Base-by-base conservation (phyloP, 2,329 filamentous ascomycete species). In the Penicillium crustosum region DNA sequence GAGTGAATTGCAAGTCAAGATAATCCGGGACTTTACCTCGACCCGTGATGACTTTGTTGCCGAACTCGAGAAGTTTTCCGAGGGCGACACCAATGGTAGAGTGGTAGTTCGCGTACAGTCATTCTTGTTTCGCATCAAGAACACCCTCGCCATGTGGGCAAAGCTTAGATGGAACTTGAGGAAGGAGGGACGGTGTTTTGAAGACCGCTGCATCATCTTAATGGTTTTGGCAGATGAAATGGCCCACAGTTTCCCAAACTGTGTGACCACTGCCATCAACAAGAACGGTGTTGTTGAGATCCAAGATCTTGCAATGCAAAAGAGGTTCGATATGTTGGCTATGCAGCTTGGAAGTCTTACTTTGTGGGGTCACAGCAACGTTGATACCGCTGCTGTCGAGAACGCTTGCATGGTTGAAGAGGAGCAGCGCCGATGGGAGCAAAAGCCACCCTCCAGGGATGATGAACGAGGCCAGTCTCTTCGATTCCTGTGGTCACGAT, bases 211-310 rank as follows among this genome's bases (percentile, higher is more conserved):
- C 6, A 2, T 7, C 5, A 41, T 15, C 3, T 12, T 41, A 2
- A 41, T 41, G 38, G 19, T 8, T 10, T 8, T 41, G 38, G 13
- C 12, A 4, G 19, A 23, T 7, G 38, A 41, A 6, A 23, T 41
- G 5, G 21, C 38, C 10, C 4, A 2, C 0, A 2, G 2, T 4
- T 2, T 38, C n/a, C 9, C n/a, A 1, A 2, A 10, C 9, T 10
- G 17, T 12, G 2, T 6, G 3, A 19, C 17, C 9, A 38, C 8
- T 6, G 9, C 6, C 36, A 9, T n/a, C n/a, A 4, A 38, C 4
- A 15, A 35, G 33, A 35, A 7, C 6, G 3, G n/a, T 0, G 19
- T 3, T 2, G 3, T 6, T 3, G 6, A 2, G 0, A 41, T 41
- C 19, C 4, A 13, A 2, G 19, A 43, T 1, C 8, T 9, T 8